A percentile compares a stretch with the other conserved stretches of the same genome.
phyloP scores from a whole-genome alignment of 805 yeast species.

The Metschnikowia vanudenii region DNA sequence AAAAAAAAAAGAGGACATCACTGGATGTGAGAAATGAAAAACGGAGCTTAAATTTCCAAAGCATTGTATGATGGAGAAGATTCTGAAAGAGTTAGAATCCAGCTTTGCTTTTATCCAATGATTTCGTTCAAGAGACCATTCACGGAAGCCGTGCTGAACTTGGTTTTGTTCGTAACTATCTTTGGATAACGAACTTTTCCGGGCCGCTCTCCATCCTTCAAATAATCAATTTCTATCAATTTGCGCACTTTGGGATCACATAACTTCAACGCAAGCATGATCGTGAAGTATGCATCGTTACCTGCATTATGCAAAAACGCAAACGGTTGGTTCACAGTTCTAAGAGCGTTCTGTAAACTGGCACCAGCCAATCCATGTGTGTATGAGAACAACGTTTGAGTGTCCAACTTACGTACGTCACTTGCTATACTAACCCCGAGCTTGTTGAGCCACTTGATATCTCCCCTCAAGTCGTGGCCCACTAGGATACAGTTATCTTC shows the following conservation, averaged over 20 bases:
- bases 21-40: neutral
- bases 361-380: constrained; percentile 21
- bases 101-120: neutral
- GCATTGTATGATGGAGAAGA: no score
- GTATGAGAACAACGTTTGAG: constrained; percentile 16
- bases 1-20: neutral
- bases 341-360: constrained; percentile 22
- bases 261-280: constrained; percentile 24
- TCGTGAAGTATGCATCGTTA: constrained; percentile 29
- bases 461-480: constrained; percentile 18
- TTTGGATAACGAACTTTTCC: constrained; percentile 2
- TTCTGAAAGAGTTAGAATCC: neutral
- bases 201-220: neutral
- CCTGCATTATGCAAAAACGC: constrained; percentile 29
- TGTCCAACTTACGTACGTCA: constrained; percentile 18
- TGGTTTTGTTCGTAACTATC: constrained; percentile 3
- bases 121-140: neutral
- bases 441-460: constrained; percentile 15
- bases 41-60: neutral
- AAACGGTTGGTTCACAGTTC: constrained; percentile 21
- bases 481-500: constrained; percentile 19
- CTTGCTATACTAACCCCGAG: constrained; percentile 9
- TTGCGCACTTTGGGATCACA: constrained; percentile 23
- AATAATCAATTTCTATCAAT: constrained; percentile 2
- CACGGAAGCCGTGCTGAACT: neutral